Conservation (phyloP, 495 filamentous ascomycete genomes). For the Umbilicaria muhlenbergii region DNA sequence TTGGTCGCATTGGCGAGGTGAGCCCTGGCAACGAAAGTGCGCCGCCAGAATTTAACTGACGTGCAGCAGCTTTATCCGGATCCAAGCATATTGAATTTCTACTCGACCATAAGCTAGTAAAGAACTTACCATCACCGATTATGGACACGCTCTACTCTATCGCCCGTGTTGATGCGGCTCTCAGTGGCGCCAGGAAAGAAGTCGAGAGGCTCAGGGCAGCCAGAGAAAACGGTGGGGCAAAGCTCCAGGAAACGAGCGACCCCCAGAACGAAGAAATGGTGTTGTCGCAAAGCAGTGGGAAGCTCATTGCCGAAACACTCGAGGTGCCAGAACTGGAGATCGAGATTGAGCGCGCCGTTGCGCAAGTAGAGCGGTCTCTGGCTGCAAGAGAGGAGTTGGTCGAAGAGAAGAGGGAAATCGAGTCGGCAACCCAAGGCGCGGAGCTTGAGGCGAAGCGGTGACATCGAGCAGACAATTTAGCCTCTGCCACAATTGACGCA, state of each 20-base stretch:
- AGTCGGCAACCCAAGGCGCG: conserved; percentile 1
- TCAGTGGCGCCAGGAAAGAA: conserved; percentile 6
- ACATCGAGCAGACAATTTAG: too few relatives aligned
- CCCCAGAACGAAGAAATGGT: conserved; percentile 39
- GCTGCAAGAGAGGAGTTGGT: conserved; percentile 29
- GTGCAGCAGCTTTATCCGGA: conserved; percentile 47
- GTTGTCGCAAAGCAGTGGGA: conserved; percentile 41
- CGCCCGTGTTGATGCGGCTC: conserved; percentile 12
- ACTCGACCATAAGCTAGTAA: conserved; percentile 50
- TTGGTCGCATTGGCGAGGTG: conserved; percentile 53
- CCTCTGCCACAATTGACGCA: too few relatives aligned
- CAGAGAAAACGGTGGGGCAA: conserved; percentile 12
- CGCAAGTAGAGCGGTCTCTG: conserved; percentile 64
- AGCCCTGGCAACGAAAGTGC: conserved; percentile 7
- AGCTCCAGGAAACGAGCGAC: conserved; percentile 24
- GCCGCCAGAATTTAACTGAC: conserved; percentile 6
- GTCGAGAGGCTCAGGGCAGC: conserved; percentile 1
- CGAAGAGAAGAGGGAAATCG: conserved; percentile 16
- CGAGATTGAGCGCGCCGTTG: conserved; percentile 81
- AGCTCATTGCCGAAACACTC: conserved; percentile 51
- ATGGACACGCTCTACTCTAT: conserved; percentile 60
- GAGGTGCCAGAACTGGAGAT: conserved; percentile 66
- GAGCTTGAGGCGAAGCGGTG: not conserved
- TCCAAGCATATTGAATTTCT: conserved; percentile 77
- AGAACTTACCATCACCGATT: conserved; percentile 39